Percentiles rank a stretch among this genome's conserved stretches.
Evolutionary conservation across 352 stramenopile genomes (phyloP).

Genomic region (Globisporangium splendens): DNA sequence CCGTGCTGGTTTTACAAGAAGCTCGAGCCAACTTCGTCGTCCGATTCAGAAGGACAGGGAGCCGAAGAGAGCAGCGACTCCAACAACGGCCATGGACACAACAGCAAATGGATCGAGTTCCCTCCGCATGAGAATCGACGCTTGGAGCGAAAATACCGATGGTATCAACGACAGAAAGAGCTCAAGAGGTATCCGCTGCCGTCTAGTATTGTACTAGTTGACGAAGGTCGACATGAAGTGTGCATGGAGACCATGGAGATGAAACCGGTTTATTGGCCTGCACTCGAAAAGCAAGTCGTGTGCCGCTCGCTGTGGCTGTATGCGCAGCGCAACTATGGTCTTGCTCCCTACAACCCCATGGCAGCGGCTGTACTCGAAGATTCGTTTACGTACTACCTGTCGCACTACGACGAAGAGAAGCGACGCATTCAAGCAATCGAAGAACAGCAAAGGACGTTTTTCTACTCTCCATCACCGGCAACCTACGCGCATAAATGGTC

Average conservation of each 20-base stretch:
- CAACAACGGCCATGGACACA: background rate
- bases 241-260: slow-evolving; percentile 75
- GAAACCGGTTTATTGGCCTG: slow-evolving; percentile 77
- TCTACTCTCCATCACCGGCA: slow-evolving; percentile 28
- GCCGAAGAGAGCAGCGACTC: background rate
- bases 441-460: slow-evolving; percentile 40
- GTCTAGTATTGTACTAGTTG: slow-evolving; percentile 63
- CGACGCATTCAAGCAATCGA: slow-evolving; percentile 46
- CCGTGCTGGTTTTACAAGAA: slow-evolving; percentile 86
- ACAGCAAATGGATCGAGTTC: slow-evolving; percentile 75
- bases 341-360: slow-evolving; percentile 68
- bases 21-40: slow-evolving; percentile 17
- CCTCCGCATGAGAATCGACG: slow-evolving; percentile 65
- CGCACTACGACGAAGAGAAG: slow-evolving; percentile 62
- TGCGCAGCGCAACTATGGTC: slow-evolving; percentile 74
- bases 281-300: slow-evolving; percentile 63
- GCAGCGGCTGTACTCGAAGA: slow-evolving; percentile 48
- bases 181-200: slow-evolving; percentile 34
- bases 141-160: slow-evolving; percentile 63
- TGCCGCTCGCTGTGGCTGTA: slow-evolving; percentile 79
- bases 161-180: slow-evolving; percentile 54
- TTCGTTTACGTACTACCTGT: slow-evolving; percentile 75
- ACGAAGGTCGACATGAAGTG: slow-evolving; percentile 81
- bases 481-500: slow-evolving; percentile 37
- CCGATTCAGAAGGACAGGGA: background rate